A percentile compares a stretch with the other conserved stretches of the same genome.
Evolutionary conservation across 257 asterid species (phyloP).

Genomic region (Sherardia arvensis): DNA sequence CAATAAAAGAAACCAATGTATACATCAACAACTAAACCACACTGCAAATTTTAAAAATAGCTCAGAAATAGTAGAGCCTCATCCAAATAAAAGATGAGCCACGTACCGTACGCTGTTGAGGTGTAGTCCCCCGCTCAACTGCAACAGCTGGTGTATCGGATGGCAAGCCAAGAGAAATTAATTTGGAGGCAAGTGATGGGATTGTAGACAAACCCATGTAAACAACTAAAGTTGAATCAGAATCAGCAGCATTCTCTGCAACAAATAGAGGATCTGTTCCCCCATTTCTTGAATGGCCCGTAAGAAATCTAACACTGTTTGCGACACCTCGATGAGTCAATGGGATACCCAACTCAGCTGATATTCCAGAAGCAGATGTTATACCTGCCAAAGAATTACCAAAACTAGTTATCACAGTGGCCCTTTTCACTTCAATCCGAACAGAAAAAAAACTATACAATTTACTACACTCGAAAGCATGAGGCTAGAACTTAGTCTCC

Average conservation of each 20-base stretch:
- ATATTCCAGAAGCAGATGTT: constrained; percentile 97
- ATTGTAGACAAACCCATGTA: constrained; percentile 95
- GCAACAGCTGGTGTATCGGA: constrained; percentile 85
- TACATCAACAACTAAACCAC: background rate
- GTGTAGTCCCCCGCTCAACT: constrained; percentile 93
- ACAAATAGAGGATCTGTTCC: constrained; percentile 85
- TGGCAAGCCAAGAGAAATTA: constrained; percentile 74
- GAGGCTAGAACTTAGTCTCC: background rate
- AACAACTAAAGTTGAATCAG: constrained; percentile 77
- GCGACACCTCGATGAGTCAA: constrained; percentile 96
- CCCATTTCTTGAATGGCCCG: constrained; percentile 94
- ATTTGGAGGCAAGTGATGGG: constrained; percentile 73
- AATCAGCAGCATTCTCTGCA: constrained; percentile 89
- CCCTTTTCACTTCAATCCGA: background rate
- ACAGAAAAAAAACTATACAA: background rate
- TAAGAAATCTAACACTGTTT: constrained; percentile 72
- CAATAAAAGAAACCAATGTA: background rate
- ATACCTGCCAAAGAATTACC: constrained; percentile 48
- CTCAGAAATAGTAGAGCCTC: background rate
- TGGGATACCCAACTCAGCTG: constrained; percentile 93
- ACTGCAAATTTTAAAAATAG: background rate
- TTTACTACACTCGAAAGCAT: background rate
- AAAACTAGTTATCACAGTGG: background rate
- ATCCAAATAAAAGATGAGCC: background rate
- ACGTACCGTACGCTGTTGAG: constrained; percentile 69